Conservation (phyloP, 306 rosid genomes). For the Hippophae gyantsensis region DNA sequence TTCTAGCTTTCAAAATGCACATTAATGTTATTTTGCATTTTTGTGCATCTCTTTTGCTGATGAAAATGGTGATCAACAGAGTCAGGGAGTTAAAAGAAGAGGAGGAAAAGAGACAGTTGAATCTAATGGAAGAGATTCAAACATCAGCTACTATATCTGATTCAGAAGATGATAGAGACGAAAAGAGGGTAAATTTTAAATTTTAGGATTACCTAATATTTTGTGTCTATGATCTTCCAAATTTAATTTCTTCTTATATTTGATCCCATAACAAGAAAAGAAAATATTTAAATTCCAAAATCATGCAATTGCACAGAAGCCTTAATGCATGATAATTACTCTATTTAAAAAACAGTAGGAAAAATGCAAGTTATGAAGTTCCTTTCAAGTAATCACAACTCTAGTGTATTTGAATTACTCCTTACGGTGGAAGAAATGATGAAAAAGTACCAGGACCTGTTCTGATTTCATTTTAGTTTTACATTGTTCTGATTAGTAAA, state of each 20-base stretch:
- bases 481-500: background rate
- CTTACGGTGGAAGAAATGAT: background rate
- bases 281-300: no score
- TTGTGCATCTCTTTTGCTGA: constrained; percentile 8
- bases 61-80: constrained; percentile 37
- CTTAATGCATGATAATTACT: no score
- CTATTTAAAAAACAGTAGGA: no score
- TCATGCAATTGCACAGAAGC: no score
- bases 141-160: constrained; percentile 42
- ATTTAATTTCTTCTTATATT: background rate
- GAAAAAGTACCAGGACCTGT: background rate
- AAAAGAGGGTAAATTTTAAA: constrained; percentile 51
- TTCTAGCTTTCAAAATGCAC: constrained; percentile 14
- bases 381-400: background rate
- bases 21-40: constrained; percentile 9
- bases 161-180: constrained; percentile 46
- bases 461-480: background rate
- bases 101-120: constrained; percentile 37
- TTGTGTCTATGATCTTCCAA: background rate
- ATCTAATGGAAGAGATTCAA: constrained; percentile 43
- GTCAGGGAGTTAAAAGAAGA: constrained; percentile 61
- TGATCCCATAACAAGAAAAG: no score
- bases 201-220: background rate
- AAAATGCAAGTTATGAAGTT: background rate
- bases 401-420: no score